Conservation (phyloP, 208 protist genomes). For the Leishmania mexicana region DNA sequence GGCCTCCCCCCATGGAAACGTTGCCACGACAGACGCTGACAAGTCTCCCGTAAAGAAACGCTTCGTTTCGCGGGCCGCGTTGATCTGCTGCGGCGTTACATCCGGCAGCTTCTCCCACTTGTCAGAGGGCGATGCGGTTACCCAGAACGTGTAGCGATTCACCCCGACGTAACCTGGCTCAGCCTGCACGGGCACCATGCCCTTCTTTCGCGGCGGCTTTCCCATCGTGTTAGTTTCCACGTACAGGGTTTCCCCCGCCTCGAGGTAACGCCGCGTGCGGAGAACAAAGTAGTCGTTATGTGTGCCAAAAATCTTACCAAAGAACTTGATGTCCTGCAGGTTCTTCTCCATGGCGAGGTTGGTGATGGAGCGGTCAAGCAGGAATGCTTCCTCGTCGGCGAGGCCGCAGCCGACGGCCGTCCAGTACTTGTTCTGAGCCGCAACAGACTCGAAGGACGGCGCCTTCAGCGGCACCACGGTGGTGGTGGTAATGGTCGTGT, state of each 20-base stretch:
- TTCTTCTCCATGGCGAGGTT: conserved; percentile 88
- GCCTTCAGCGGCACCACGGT: conserved; percentile 79
- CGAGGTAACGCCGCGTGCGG: conserved; percentile 75
- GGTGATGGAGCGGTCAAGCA: conserved; percentile 90
- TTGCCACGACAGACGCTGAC: conserved; percentile 63
- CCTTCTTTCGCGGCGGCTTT: conserved; percentile 81
- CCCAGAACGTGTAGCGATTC: conserved; percentile 94
- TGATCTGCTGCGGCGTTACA: conserved; percentile 94
- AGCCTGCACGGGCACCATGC: conserved; percentile 76
- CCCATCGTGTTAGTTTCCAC: conserved; percentile 91
- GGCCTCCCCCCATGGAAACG: conserved; percentile 93
- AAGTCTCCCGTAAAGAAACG: conserved; percentile 93
- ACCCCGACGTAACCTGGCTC: conserved; percentile 85
- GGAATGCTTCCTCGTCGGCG: conserved; percentile 82
- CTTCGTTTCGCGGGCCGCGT: conserved; percentile 82
- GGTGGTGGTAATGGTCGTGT: conserved; percentile 91
- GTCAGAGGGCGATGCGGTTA: conserved; percentile 72
- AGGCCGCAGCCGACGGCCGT: conserved; percentile 72
- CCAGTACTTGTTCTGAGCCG: conserved; percentile 82
- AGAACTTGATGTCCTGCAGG: conserved; percentile 87
- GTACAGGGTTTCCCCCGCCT: conserved; percentile 77
- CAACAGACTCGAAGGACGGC: conserved; percentile 72
- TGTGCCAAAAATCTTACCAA: conserved; percentile 91
- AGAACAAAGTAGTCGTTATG: conserved; percentile 84
- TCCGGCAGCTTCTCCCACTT: conserved; percentile 90